These are phyloP conservation scores for Ustilago tritici DNA, from an alignment of 1,284 basidiomycete species.

Conservation along the genomic window DNA sequence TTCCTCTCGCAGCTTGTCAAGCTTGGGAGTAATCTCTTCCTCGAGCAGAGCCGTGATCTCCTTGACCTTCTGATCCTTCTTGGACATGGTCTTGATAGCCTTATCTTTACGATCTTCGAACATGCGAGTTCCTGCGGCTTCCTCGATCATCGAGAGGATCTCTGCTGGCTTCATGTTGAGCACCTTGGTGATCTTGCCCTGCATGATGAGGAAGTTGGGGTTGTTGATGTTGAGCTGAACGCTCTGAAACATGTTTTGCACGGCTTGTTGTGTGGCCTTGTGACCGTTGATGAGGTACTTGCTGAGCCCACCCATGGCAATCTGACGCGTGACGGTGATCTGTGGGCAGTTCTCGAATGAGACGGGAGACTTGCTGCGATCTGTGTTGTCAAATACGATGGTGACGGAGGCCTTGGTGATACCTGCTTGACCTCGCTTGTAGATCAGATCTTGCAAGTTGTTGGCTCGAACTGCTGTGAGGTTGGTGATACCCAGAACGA, in stretches of 20 bases:
- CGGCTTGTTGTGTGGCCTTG: slow-evolving; percentile 86
- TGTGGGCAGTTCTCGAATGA: slow-evolving; percentile 86
- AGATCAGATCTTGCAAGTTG: slow-evolving; percentile 97
- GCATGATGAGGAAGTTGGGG: slow-evolving; percentile 99
- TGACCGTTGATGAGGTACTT: slow-evolving; percentile 98
- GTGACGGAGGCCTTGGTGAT: slow-evolving; percentile 97
- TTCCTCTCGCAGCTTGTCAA: slow-evolving; percentile 89
- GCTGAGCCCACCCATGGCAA: slow-evolving; percentile 93
- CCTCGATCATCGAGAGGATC: slow-evolving; percentile 98
- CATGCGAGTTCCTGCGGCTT: slow-evolving; percentile 98
- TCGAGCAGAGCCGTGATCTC: slow-evolving; percentile 77
- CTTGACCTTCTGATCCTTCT: slow-evolving; percentile 96
- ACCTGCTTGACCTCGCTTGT: slow-evolving; percentile 97
- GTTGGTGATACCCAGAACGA: slow-evolving; percentile 69
- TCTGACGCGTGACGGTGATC: slow-evolving; percentile 96
- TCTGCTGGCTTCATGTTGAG: slow-evolving; percentile 99
- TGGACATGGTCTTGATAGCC: slow-evolving; percentile 94
- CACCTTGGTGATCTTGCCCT: slow-evolving; percentile 82
- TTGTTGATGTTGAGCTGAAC: slow-evolving; percentile 99
- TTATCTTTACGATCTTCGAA: slow-evolving; percentile 99
- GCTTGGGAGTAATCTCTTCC: slow-evolving; percentile 94
- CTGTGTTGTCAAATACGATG: slow-evolving; percentile 99
- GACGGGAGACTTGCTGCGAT: slow-evolving; percentile 84
- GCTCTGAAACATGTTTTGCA: slow-evolving; percentile 94
- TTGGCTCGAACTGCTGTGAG: slow-evolving; percentile 79